phyloP scores from a whole-genome alignment of 257 asterid species.

The Salvia rosmarinus region DNA sequence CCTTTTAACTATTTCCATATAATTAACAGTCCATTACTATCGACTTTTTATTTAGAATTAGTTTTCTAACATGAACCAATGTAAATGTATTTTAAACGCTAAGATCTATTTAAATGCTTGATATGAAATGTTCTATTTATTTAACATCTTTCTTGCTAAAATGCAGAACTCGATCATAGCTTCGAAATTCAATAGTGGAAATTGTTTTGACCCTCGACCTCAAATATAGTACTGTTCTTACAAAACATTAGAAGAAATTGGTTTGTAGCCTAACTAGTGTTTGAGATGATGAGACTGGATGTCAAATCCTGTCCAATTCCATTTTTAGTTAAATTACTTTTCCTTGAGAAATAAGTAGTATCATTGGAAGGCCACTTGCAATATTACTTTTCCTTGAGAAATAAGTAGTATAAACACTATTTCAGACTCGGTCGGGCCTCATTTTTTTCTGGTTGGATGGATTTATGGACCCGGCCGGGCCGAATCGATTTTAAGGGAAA shows the following conservation, averaged over 20 bases:
- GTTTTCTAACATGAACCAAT: background rate
- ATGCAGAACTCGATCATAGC: background rate
- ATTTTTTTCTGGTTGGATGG: too few species aligned
- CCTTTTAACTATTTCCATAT: background rate
- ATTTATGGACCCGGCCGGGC: too few species aligned
- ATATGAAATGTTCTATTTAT: background rate
- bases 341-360: too few species aligned
- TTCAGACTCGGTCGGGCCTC: too few species aligned
- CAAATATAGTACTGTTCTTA: background rate
- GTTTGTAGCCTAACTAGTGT: background rate
- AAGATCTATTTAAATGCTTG: background rate
- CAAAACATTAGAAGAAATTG: background rate
- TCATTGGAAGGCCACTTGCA: slow-evolving; percentile 18
- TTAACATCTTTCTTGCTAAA: background rate
- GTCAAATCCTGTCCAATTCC: background rate
- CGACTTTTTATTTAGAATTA: background rate
- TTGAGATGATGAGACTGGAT: background rate
- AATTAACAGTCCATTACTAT: background rate
- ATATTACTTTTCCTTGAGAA: background rate
- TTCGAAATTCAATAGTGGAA: too few species aligned
- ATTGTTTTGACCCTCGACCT: background rate
- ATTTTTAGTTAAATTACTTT: too few species aligned
- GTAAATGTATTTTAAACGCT: background rate
- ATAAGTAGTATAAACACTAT: background rate
- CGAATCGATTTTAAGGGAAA: too few species aligned